phyloP scores from a whole-genome alignment of 1,284 basidiomycete genomes.

The Polyporus tsugae region DNA sequence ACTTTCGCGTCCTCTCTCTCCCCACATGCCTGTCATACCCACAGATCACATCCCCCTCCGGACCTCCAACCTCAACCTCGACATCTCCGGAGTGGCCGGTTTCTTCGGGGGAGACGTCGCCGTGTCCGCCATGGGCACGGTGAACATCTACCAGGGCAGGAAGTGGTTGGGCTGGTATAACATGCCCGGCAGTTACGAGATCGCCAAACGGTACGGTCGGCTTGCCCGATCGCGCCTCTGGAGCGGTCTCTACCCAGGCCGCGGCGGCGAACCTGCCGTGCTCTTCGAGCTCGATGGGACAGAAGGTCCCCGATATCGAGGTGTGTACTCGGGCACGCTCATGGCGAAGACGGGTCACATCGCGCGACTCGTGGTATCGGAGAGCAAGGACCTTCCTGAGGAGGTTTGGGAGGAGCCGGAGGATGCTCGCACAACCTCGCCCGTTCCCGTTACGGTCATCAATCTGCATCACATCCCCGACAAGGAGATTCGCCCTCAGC shows the following conservation, averaged over 20 bases:
- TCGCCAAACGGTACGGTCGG: constrained; percentile 25
- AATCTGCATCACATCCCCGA: constrained; percentile 11
- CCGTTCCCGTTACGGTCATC: constrained; percentile 22
- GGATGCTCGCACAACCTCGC: constrained; percentile 8
- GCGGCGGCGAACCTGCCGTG: constrained; percentile 28
- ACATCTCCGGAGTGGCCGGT: constrained; percentile 26
- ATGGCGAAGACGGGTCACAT: constrained; percentile 31
- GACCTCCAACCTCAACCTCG: constrained; percentile 17
- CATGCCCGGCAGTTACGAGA: constrained; percentile 24
- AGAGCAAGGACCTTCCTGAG: constrained; percentile 16
- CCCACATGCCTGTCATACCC: constrained; percentile 16
- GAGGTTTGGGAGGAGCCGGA: background rate
- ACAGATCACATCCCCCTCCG: constrained; percentile 7
- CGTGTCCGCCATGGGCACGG: constrained; percentile 25
- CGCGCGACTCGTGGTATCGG: constrained; percentile 23
- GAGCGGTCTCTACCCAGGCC: constrained; percentile 28
- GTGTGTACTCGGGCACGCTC: constrained; percentile 27
- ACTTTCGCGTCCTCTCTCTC: background rate
- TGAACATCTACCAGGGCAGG: constrained; percentile 22
- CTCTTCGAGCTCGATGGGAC: constrained; percentile 32
- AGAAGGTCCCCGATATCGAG: constrained; percentile 27
- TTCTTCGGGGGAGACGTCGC: constrained; percentile 27
- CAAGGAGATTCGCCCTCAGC: constrained; percentile 1
- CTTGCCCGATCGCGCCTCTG: constrained; percentile 14
- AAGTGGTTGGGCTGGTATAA: constrained; percentile 27